Evolutionary conservation across 2,329 filamentous ascomycete species (phyloP), one percentile per base, ranked within the genome.

Genomic region (Claviceps maximensis): DNA sequence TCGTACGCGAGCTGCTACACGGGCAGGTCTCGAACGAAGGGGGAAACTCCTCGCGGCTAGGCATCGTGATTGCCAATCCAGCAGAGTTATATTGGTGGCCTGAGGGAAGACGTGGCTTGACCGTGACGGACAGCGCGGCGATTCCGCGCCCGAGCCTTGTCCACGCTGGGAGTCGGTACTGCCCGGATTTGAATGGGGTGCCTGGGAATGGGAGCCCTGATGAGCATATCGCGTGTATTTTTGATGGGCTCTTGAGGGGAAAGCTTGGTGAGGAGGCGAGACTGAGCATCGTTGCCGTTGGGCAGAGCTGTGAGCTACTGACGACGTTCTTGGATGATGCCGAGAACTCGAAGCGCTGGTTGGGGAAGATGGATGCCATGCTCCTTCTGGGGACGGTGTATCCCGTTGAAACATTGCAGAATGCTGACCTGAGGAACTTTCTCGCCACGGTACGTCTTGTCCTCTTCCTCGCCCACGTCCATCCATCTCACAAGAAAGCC

Each of bases 1-100:
- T 91, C 53, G 76, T 84, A 25, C 65, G 72, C 38, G 69, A 65
- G 13, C 66, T 83, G 13, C 66, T 83, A 4, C 62, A 62, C 44
- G 51, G 60, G 17, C 67, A 74, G 53, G 56, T 47, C 25, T 66
- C 66, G 36, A 69, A 66, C 15, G n/a, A n/a, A n/a, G n/a, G 57
- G 65, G 0, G 48, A 0, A 69, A 73, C 21, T 29, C 62, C 0
- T 58, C 64, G 2, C 57, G 70, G 1, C 81, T 76, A 0, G 85
- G 78, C 3, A 70, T 96, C 53, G 69, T 96, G 29, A 71, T 95
- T 27, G 79, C 88, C 47, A 96, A 95, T 63, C 74, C 81, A 4
- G 88, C 87, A 4, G 83, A 94, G 68, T 71, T 87, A 19, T 73
- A 83, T 60, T 96, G 88, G 83, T 87, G 86, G 65, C 80, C 86